A percentile compares a stretch with the other conserved stretches of the same genome.
Conservation (phyloP, 139 green algal species). For the Micractinium conductrix region DNA sequence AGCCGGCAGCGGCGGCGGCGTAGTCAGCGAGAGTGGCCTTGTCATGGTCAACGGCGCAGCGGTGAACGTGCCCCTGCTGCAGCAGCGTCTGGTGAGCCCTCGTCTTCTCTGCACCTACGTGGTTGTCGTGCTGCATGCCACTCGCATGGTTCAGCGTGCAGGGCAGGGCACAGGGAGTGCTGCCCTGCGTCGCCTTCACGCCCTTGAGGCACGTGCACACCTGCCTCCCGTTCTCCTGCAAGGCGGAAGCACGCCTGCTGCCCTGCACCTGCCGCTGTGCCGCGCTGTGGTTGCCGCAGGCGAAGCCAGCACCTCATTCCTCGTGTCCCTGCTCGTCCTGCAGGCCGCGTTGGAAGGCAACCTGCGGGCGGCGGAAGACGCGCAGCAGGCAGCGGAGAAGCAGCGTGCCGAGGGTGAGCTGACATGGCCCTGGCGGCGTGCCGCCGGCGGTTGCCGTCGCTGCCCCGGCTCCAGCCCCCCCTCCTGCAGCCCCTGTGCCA, state of each 20-base stretch:
- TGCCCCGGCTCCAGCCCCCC: neutral
- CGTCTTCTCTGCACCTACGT: too few species aligned
- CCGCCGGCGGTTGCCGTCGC: neutral
- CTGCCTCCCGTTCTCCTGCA: neutral
- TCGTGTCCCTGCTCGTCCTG: neutral
- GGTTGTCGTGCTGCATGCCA: neutral
- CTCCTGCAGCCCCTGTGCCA: too few species aligned
- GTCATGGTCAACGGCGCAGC: neutral
- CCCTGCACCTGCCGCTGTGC: neutral
- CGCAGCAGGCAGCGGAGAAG: neutral
- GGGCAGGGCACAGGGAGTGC: neutral
- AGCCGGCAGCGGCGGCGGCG: neutral
- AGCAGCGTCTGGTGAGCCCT: constrained; percentile 4
- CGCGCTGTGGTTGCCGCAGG: neutral
- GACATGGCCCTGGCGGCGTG: neutral
- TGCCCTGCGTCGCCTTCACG: neutral
- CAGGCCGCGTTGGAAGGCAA: neutral
- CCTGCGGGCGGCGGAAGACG: neutral
- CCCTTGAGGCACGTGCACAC: too few species aligned
- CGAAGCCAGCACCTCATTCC: neutral
- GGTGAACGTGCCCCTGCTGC: neutral
- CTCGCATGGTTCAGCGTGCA: neutral
- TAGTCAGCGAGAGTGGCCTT: neutral
- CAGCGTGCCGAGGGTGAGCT: neutral
- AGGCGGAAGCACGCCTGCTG: too few species aligned